phyloP scores from a whole-genome alignment of 306 rosid genomes.

The Quercus mongolica region DNA sequence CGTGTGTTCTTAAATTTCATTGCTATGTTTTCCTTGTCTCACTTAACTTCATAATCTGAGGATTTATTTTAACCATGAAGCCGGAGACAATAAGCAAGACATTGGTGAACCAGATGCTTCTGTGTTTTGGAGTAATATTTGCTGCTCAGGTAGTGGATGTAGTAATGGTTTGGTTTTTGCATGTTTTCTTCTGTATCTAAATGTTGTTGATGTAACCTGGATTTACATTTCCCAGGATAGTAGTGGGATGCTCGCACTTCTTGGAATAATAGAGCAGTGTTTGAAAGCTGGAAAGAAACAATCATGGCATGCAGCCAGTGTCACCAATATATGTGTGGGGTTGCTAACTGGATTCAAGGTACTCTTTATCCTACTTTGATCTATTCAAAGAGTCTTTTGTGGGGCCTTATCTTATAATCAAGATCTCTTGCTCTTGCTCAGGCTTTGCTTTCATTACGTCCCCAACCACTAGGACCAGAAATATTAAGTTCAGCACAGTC shows the following conservation, averaged over 20 bases:
- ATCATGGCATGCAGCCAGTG: conserved; percentile 76
- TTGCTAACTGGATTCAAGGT: conserved; percentile 95
- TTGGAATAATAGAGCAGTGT: conserved; percentile 83
- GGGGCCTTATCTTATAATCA: conserved; percentile 19
- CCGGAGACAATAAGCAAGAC: conserved; percentile 93
- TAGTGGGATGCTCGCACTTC: conserved; percentile 83
- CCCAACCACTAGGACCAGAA: conserved; percentile 68
- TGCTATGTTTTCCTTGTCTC: conserved; percentile 10
- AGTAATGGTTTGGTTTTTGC: conserved; percentile 3
- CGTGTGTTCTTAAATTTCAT: neutral
- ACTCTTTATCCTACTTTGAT: conserved; percentile 23
- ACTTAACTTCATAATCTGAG: conserved; percentile 30
- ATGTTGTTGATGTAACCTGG: conserved; percentile 29
- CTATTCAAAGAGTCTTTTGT: conserved; percentile 6
- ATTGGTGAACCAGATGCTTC: conserved; percentile 98
- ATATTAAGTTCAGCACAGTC: conserved; percentile 75
- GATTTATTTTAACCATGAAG: conserved; percentile 56
- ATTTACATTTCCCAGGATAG: conserved; percentile 60
- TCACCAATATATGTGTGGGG: conserved; percentile 91
- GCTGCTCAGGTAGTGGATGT: conserved; percentile 78
- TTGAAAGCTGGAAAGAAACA: conserved; percentile 92
- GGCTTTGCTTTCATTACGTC: conserved; percentile 71
- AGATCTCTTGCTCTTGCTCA: conserved; percentile 33
- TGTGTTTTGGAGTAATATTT: conserved; percentile 79
- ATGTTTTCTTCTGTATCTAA: conserved; percentile 14